These are phyloP conservation scores for Sistotremastrum suecicum DNA, from an alignment of 768 basidiomycete genomes.

Conservation along the genomic window DNA sequence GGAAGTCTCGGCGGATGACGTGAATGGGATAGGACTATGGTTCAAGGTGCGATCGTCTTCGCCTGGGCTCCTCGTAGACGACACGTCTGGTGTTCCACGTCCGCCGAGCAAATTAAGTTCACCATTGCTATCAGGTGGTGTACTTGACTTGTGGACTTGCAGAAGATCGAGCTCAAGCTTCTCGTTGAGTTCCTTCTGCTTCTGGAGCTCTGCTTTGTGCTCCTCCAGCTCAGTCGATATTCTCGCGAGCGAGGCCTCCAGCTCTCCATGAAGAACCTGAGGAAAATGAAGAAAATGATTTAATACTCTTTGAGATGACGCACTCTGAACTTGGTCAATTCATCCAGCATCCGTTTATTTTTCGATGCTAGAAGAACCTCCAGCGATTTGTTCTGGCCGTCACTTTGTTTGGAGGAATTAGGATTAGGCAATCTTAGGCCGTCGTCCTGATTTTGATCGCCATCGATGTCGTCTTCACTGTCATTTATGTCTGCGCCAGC, in stretches of 20 bases:
- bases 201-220: conserved; percentile 54
- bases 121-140: conserved; percentile 15
- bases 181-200: conserved; percentile 72
- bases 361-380: conserved; percentile 86
- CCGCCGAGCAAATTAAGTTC: conserved; percentile 40
- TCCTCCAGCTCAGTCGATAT: conserved; percentile 43
- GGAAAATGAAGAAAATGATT: not conserved
- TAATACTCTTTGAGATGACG: conserved; percentile 9
- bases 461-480: conserved; percentile 17
- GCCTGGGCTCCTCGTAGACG: too few species aligned
- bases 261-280: conserved; percentile 72
- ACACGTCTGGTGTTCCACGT: conserved; percentile 42
- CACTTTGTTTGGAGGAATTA: conserved; percentile 73
- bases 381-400: conserved; percentile 58
- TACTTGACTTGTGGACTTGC: conserved; percentile 40
- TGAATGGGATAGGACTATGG: conserved; percentile 54
- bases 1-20: conserved; percentile 72
- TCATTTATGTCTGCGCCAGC: conserved; percentile 53
- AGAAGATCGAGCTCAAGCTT: conserved; percentile 85
- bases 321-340: conserved; percentile 83
- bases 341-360: conserved; percentile 86
- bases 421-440: conserved; percentile 72
- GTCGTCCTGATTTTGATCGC: conserved; percentile 19
- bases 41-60: conserved; percentile 4
- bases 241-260: conserved; percentile 52